Evolutionary conservation across 176 grass and related monocot genomes (phyloP).

Genomic region (Paspalum notatum): DNA sequence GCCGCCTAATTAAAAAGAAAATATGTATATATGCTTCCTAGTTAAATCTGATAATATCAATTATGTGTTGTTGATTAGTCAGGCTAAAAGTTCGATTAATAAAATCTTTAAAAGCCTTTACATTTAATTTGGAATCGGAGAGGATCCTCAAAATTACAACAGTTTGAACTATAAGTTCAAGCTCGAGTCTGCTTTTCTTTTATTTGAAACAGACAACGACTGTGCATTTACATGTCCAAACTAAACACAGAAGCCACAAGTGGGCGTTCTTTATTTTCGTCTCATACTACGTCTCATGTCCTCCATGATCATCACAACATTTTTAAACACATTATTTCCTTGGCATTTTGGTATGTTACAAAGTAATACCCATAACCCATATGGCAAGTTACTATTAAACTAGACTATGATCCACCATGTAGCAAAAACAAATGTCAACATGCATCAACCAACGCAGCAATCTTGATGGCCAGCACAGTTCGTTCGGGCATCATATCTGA

Average conservation of each 20-base stretch:
- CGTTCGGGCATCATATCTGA: neutral
- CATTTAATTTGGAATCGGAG: no score
- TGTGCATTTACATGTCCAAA: neutral
- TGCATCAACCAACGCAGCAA: slow-evolving; percentile 25
- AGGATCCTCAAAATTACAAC: no score
- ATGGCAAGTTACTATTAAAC: no score
- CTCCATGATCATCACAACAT: neutral
- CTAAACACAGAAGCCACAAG: neutral
- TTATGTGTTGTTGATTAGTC: no score
- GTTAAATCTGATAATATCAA: no score
- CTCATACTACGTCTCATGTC: neutral
- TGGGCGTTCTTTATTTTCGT: neutral
- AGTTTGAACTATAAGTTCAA: no score
- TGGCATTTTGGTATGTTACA: slow-evolving; percentile 11
- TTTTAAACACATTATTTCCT: neutral
- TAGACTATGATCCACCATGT: slow-evolving; percentile 28
- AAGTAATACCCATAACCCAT: no score
- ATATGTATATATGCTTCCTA: no score
- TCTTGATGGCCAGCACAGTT: slow-evolving; percentile 18
- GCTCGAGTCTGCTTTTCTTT: no score
- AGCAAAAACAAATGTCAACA: slow-evolving; percentile 26
- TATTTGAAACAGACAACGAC: neutral
- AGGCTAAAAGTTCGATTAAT: no score
- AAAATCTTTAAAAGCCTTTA: no score
- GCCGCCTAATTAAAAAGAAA: no score